Conservation (phyloP, 2,329 filamentous ascomycete species). For the Diaporthe nobilis region DNA sequence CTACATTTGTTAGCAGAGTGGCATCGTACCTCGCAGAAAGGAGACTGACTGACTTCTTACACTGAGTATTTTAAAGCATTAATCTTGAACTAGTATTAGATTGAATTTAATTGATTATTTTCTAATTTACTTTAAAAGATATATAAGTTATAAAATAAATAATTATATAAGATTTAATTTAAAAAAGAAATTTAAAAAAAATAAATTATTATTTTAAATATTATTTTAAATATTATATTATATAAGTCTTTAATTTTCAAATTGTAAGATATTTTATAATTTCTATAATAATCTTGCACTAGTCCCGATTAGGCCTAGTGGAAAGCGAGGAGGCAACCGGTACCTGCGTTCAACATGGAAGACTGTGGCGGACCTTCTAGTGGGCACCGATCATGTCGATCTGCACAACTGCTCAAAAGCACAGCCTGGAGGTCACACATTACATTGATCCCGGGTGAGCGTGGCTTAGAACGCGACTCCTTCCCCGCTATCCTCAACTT, state of each 20-base stretch:
- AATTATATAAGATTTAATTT: no score
- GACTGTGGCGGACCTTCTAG: slow-evolving; percentile 18
- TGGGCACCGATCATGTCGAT: slow-evolving; percentile 23
- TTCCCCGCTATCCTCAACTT: slow-evolving; percentile 30
- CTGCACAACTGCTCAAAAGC: neutral
- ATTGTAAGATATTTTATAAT: neutral
- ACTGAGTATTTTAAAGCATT: neutral
- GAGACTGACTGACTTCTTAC: neutral
- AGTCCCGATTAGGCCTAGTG: neutral
- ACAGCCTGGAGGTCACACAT: neutral
- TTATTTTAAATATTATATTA: neutral
- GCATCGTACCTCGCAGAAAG: no score
- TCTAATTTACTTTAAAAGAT: neutral
- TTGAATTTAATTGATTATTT: no score
- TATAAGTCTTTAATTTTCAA: neutral
- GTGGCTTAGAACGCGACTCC: slow-evolving; percentile 12
- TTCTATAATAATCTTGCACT: neutral
- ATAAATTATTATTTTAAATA: neutral
- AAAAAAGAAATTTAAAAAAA: no score
- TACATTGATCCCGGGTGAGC: slow-evolving; percentile 3
- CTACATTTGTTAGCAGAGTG: neutral
- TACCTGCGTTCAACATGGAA: neutral
- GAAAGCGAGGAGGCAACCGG: neutral
- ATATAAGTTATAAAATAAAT: no score
- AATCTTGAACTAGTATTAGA: neutral